Evolutionary conservation across 768 basidiomycete species (phyloP).

Genomic region (Mycena epipterygia): DNA sequence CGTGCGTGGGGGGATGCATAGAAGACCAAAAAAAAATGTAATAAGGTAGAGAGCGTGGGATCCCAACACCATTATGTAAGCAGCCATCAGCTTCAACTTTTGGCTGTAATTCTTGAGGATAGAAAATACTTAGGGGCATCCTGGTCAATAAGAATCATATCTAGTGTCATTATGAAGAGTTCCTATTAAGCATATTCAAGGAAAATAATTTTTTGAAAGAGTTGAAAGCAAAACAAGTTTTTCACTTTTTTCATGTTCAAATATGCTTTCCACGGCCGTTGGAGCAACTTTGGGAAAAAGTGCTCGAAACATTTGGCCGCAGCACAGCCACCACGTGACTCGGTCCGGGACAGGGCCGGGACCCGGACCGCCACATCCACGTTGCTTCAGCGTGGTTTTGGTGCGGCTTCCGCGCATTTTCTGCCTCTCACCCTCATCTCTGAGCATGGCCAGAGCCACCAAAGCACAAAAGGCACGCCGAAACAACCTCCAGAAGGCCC

Average conservation of each 20-base stretch:
- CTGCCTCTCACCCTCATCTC: too few relatives aligned
- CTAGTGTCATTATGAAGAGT: not conserved
- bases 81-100: constrained; percentile 1
- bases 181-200: constrained; percentile 2
- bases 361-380: too few relatives aligned
- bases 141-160: constrained; percentile 4
- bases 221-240: not conserved
- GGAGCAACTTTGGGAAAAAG: constrained; percentile 4
- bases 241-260: constrained; percentile 10
- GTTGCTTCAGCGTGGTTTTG: too few relatives aligned
- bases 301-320: constrained; percentile 7
- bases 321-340: constrained; percentile 24
- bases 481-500: constrained; percentile 14
- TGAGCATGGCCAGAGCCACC: not conserved
- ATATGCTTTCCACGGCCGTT: not conserved
- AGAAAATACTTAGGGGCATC: not conserved
- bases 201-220: too few relatives aligned
- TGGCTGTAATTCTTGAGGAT: not conserved
- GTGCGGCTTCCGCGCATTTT: too few relatives aligned
- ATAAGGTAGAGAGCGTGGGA: too few relatives aligned
- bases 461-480: not conserved
- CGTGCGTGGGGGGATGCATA: too few relatives aligned
- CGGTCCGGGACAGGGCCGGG: not conserved
- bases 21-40: too few relatives aligned
- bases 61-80: too few relatives aligned